Conservation (phyloP, 2,329 filamentous ascomycete species). For the Fusarium sp. region DNA sequence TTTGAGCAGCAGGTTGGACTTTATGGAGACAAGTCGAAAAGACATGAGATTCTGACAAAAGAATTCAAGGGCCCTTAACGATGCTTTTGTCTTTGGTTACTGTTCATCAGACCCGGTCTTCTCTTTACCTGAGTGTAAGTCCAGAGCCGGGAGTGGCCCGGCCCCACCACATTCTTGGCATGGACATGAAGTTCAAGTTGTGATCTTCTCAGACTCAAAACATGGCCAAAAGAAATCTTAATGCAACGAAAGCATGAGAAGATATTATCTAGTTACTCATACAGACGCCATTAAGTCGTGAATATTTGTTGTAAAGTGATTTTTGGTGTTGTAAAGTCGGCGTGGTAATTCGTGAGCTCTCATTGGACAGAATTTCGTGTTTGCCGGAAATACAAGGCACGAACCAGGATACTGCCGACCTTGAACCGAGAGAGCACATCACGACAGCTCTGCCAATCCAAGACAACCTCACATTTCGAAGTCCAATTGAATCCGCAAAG, state of each 20-base stretch:
- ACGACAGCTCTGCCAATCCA: conserved; percentile 48
- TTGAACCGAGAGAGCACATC: conserved; percentile 51
- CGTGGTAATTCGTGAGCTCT: conserved; percentile 47
- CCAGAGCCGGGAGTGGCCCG: conserved; percentile 21
- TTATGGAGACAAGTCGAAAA: too few species aligned
- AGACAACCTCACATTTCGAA: conserved; percentile 50
- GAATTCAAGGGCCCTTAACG: neutral
- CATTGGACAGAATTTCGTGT: conserved; percentile 42
- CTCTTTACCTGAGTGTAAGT: conserved; percentile 17
- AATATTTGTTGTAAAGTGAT: neutral
- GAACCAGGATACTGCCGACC: conserved; percentile 46
- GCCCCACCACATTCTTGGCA: conserved; percentile 33
- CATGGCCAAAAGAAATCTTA: rapidly evolving
- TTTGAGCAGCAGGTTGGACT: rapidly evolving
- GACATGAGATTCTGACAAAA: neutral
- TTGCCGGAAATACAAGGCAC: conserved; percentile 50
- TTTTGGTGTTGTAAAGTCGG: conserved; percentile 9
- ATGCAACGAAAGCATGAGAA: rapidly evolving
- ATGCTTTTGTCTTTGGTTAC: neutral
- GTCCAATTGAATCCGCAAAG: conserved; percentile 55
- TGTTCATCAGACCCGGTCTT: neutral
- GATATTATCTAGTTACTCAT: neutral
- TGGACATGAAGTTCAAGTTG: conserved; percentile 17
- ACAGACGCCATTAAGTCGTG: neutral
- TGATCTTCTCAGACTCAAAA: conserved; percentile 1